Evolutionary conservation across 129 eudicot genomes (phyloP).

Genomic region (Pseudognaphalium luteoalbum): DNA sequence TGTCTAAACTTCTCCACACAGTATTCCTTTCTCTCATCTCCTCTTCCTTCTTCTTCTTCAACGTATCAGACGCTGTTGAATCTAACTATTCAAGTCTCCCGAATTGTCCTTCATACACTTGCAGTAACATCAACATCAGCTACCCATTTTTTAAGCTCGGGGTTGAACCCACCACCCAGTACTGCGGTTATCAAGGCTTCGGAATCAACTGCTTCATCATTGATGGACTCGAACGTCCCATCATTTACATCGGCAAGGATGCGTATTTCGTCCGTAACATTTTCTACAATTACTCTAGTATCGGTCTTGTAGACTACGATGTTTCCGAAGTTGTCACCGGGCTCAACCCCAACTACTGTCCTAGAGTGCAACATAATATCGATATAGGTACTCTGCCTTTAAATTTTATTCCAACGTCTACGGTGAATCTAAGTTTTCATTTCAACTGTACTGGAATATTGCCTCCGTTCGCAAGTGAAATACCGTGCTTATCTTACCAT

Average conservation of each 20-base stretch:
- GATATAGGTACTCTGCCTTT: constrained; percentile 16
- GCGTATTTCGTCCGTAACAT: background rate
- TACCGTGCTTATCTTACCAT: background rate
- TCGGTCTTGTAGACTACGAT: constrained; percentile 22
- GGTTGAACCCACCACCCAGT: background rate
- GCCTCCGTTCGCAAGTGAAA: background rate
- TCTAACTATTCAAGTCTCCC: background rate
- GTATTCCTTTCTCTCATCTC: no score
- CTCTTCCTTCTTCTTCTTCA: no score
- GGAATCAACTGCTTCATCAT: constrained; percentile 29
- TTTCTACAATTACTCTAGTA: background rate
- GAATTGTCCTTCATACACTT: constrained; percentile 8
- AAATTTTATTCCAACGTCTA: background rate
- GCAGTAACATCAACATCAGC: background rate
- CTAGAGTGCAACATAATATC: constrained; percentile 28
- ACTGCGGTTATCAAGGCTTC: constrained; percentile 39
- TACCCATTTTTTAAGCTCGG: constrained; percentile 35
- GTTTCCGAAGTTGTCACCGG: background rate
- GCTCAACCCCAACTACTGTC: constrained; percentile 7
- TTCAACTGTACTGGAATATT: constrained; percentile 24
- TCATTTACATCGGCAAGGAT: background rate
- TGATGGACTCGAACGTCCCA: background rate
- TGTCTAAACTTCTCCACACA: no score
- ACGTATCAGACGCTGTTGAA: no score
- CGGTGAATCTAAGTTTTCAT: constrained; percentile 28